A percentile compares a stretch with the other conserved stretches of the same genome.
Evolutionary conservation across 2,329 filamentous ascomycete genomes (phyloP).

Genomic region (Aspergillus carbonarius): DNA sequence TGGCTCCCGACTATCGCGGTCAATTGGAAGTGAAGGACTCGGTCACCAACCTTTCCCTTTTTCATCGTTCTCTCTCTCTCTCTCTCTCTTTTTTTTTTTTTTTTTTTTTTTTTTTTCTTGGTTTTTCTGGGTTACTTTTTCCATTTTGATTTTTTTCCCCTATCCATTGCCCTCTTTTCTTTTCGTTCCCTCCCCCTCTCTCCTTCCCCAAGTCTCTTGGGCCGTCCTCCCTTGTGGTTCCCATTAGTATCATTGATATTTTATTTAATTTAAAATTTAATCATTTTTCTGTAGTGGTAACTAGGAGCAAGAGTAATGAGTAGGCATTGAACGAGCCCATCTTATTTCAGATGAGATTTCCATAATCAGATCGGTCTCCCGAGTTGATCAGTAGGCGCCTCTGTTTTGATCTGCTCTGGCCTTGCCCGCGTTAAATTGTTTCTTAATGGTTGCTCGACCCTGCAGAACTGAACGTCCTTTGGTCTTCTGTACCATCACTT

Average conservation of each 20-base stretch:
- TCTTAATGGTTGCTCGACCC: slow-evolving; percentile 13
- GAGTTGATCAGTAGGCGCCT: slow-evolving; percentile 6
- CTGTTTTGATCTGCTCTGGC: slow-evolving; percentile 6
- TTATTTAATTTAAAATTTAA: not conserved
- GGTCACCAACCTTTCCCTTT: not conserved
- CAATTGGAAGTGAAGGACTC: slow-evolving; percentile 8
- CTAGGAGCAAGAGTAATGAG: not conserved
- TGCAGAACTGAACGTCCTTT: slow-evolving; percentile 7
- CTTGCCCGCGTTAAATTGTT: slow-evolving; percentile 7
- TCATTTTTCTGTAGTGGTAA: not conserved
- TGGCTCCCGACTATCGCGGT: slow-evolving; percentile 12
- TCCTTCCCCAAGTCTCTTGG: not conserved
- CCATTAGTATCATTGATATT: not conserved
- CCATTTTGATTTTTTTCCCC: not conserved
- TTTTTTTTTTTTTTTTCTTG: not conserved
- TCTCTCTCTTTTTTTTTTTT: not conserved
- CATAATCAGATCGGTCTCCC: slow-evolving; percentile 10
- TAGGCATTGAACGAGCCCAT: not conserved
- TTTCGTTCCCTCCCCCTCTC: not conserved
- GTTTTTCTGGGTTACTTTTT: not conserved
- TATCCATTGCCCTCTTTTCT: not conserved
- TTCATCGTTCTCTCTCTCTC: not conserved
- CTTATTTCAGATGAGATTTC: slow-evolving; percentile 10
- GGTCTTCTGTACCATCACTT: not conserved
- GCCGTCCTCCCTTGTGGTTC: not conserved